A percentile compares a stretch with the other conserved stretches of the same genome.
Conservation (phyloP, 495 filamentous ascomycete genomes). For the Trichoderma gamsii region DNA sequence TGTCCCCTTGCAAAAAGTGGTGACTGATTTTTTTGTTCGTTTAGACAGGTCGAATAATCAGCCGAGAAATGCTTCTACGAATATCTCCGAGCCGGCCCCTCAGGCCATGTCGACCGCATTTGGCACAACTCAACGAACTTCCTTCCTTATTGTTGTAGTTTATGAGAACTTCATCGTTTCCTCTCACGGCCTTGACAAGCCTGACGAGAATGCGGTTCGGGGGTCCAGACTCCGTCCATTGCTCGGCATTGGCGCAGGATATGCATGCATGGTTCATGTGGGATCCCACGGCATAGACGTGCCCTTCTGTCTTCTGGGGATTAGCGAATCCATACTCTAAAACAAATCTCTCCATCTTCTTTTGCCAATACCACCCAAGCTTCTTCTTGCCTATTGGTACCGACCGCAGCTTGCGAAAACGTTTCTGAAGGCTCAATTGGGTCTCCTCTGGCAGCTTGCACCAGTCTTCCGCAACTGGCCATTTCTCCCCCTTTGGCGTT, state of each 20-base stretch:
- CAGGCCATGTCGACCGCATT: neutral
- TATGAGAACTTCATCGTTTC: neutral
- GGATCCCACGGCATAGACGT: neutral
- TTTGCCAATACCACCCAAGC: neutral
- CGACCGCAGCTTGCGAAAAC: neutral
- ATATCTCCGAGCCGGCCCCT: neutral
- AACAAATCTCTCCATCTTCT: neutral
- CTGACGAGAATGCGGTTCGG: slow-evolving; percentile 2
- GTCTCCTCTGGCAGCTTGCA: neutral
- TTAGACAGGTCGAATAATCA: too few relatives aligned
- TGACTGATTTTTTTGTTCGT: too few relatives aligned
- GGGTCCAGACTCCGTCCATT: neutral
- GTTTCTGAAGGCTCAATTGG: neutral
- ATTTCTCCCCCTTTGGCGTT: neutral
- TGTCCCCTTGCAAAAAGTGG: too few relatives aligned
- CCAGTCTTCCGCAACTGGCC: neutral
- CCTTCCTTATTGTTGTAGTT: neutral
- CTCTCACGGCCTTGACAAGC: neutral
- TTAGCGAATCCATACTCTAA: neutral
- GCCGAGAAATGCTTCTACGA: neutral
- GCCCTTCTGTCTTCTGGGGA: neutral
- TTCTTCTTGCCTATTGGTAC: neutral
- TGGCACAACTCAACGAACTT: neutral
- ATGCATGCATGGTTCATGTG: slow-evolving; percentile 12
- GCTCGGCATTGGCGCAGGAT: neutral